Conservation (phyloP, 202 grass and related monocot genomes). For the Zoysia matrella region DNA sequence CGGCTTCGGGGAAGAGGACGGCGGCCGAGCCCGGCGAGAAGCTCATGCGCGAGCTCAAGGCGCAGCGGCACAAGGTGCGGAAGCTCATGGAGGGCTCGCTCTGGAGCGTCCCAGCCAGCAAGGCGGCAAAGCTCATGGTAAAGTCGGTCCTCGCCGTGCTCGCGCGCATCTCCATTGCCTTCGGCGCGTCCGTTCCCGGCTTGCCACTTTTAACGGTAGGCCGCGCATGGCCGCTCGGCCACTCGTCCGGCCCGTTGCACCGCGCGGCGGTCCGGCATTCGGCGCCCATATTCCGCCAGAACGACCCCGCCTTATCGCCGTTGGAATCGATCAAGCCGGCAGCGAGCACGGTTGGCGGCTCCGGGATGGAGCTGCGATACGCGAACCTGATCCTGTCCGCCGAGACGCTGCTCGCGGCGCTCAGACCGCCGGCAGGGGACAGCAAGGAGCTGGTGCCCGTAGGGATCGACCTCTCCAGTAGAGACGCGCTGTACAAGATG, state of each 20-base stretch:
- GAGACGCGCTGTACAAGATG: conserved; percentile 30
- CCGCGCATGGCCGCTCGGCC: conserved; percentile 24
- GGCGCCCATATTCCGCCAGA: conserved; percentile 61
- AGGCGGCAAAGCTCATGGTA: too few relatives aligned
- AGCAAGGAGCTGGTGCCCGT: conserved; percentile 21
- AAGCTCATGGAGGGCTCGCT: too few relatives aligned
- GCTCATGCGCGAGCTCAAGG: too few relatives aligned
- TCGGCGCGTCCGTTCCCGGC: conserved; percentile 56
- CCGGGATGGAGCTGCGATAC: conserved; percentile 32
- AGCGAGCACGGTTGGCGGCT: too few relatives aligned
- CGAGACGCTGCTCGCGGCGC: conserved; percentile 47
- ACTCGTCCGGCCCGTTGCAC: conserved; percentile 12
- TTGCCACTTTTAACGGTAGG: conserved; percentile 40
- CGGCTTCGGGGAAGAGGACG: too few relatives aligned
- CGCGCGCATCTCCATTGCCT: conserved; percentile 57
- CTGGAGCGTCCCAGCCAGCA: too few relatives aligned
- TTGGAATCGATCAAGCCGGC: conserved; percentile 48
- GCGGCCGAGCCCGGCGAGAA: too few relatives aligned
- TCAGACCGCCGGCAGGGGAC: conserved; percentile 29
- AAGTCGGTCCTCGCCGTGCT: conserved; percentile 53
- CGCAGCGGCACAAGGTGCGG: too few relatives aligned
- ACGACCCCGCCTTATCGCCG: not conserved
- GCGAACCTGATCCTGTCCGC: conserved; percentile 69
- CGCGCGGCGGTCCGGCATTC: conserved; percentile 55
- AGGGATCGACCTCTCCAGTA: conserved; percentile 46